Evolutionary conservation across 805 yeast genomes (phyloP).

Genomic region (Hanseniaspora nectarophila): DNA sequence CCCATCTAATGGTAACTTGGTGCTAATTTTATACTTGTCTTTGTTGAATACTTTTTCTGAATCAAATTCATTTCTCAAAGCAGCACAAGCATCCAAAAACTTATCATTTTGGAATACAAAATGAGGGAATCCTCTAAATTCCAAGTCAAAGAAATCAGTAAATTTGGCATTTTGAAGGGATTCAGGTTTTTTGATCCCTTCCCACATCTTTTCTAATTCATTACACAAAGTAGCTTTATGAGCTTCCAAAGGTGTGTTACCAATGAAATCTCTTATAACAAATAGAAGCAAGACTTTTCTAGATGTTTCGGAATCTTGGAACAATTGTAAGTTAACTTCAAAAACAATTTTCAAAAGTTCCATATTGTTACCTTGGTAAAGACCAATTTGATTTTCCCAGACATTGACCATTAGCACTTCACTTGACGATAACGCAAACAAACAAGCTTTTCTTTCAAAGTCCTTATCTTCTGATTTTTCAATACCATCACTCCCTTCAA

Average conservation of each 20-base stretch:
- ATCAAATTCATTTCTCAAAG: conserved; percentile 51
- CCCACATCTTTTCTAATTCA: conserved; percentile 74
- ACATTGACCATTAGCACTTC: conserved; percentile 83
- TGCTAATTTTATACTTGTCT: conserved; percentile 46
- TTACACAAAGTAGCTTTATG: conserved; percentile 54
- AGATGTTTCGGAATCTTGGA: conserved; percentile 39
- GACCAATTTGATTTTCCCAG: conserved; percentile 95
- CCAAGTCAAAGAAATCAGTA: conserved; percentile 71
- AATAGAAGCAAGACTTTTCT: conserved; percentile 64
- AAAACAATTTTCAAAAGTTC: conserved; percentile 88
- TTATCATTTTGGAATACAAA: conserved; percentile 67
- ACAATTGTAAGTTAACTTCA: conserved; percentile 81
- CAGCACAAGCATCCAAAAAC: conserved; percentile 48
- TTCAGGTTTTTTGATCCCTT: conserved; percentile 57
- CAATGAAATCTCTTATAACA: conserved; percentile 86
- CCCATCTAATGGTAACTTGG: conserved; percentile 84
- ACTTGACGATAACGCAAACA: conserved; percentile 84
- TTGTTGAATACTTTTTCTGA: conserved; percentile 42
- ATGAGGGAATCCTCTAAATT: conserved; percentile 73
- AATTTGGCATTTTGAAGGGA: conserved; percentile 45
- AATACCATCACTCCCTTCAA: conserved; percentile 98
- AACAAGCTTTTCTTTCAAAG: conserved; percentile 90
- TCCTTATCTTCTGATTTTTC: conserved; percentile 98
- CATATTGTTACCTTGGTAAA: conserved; percentile 96
- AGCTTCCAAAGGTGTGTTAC: conserved; percentile 68